Evolutionary conservation across 192 early-diverging fungal genomes (phyloP), one percentile per base, ranked within the genome.

Genomic region (Oehlia diaphana): DNA sequence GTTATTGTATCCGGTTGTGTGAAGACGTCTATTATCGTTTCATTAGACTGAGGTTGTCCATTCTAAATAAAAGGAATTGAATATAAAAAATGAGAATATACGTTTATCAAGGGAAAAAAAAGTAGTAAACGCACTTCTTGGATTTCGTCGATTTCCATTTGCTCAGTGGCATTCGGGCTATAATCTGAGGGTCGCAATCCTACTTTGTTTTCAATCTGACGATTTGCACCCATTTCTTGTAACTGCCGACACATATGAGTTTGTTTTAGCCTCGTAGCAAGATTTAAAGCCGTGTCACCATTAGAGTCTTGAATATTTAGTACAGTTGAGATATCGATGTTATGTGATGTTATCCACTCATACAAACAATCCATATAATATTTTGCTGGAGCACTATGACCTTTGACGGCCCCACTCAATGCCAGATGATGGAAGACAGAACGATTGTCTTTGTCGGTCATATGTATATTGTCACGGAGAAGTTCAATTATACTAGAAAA

Each of bases 371-470:
- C 94, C 82, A 96, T 91, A 79, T 99, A 99, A 80, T 98, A 98
- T n/a, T 89, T 80, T 2, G 92, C 89, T 1, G 95, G 89, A 12
- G 88, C 82, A 1, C 86, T 83, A 39, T 94, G 89, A 6, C 92
- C 92, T 35, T 92, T 85, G 21, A 89, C 86, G 8, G 89, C 93
- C 2, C 94, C 88, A 26, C 92, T 91, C 2, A 93, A 74, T 1
- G 93, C 90, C 39, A 96, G 95, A 81, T 99, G 98, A 79, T 99
- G 98, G 33, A 99, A 83, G 3, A 98, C 88, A 0, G 93, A 95
- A 81, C 95, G 87, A 73, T 91, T 89, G 72, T 90, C 88, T 69
- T 87, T 84, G 84, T 99, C 98, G 0, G 88, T 83, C 16, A 92
- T 72, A 7, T 87, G 83, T 58, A 99, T 92, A 0, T 91, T 88